These are phyloP conservation scores for Polyplosphaeria fusca DNA, from an alignment of 495 filamentous ascomycete species.

Conservation along the genomic window DNA sequence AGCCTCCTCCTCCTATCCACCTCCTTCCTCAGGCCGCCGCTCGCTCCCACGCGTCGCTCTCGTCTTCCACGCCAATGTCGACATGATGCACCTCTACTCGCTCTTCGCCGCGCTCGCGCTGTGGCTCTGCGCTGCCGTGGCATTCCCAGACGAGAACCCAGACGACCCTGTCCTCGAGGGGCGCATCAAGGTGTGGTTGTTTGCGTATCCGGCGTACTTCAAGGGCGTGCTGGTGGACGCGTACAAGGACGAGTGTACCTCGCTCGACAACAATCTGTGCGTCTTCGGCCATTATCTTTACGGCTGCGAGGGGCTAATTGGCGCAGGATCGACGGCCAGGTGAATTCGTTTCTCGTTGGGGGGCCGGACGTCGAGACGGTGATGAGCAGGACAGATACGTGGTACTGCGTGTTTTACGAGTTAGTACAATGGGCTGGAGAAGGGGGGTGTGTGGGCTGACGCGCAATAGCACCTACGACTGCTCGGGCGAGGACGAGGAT, in stretches of 20 bases:
- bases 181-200: slow-evolving; percentile 24
- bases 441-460: no score
- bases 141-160: no score
- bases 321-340: slow-evolving; percentile 14
- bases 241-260: slow-evolving; percentile 5
- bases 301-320: background rate
- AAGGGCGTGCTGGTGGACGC: slow-evolving; percentile 10
- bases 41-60: no score
- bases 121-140: no score
- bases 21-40: no score
- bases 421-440: no score
- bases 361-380: slow-evolving; percentile 6
- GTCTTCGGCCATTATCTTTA: background rate
- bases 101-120: no score
- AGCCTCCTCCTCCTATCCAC: no score
- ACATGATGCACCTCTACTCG: no score
- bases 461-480: slow-evolving; percentile 20
- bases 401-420: slow-evolving; percentile 23
- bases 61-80: no score
- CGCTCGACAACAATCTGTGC: slow-evolving; percentile 18
- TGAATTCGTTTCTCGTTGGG: slow-evolving; percentile 16
- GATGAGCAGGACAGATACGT: slow-evolving; percentile 5
- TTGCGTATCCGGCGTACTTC: slow-evolving; percentile 12
- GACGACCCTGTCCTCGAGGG: no score
- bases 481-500: background rate